phyloP scores from a whole-genome alignment of 495 filamentous ascomycete genomes.

The Aspergillus haitiensis region DNA sequence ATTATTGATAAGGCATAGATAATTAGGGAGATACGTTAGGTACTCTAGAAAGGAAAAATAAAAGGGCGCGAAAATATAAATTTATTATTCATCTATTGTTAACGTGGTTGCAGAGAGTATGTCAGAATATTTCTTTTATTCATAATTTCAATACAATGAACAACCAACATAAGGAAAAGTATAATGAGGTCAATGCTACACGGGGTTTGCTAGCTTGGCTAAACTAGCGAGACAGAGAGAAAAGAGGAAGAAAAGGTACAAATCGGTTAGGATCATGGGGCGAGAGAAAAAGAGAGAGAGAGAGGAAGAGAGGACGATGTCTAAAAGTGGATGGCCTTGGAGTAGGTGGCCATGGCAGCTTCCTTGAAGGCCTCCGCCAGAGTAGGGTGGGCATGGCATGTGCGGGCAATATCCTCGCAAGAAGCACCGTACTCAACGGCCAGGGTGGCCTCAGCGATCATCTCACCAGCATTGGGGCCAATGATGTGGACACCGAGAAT shows the following conservation, averaged over 20 bases:
- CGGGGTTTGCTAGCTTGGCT: conserved; percentile 45
- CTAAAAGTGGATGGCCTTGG: conserved; percentile 96
- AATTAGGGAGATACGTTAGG: no score
- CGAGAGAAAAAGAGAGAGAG: conserved; percentile 23
- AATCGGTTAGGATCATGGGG: conserved; percentile 27
- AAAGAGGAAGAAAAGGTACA: conserved; percentile 34
- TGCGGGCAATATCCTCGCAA: conserved; percentile 91
- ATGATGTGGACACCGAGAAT: conserved; percentile 96
- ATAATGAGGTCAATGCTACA: conserved; percentile 50
- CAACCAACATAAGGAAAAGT: conserved; percentile 33
- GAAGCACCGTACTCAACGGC: conserved; percentile 96
- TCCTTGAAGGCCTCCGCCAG: conserved; percentile 98
- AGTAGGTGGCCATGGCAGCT: conserved; percentile 97
- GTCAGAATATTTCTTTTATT: conserved; percentile 23
- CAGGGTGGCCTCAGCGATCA: conserved; percentile 97
- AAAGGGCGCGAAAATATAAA: no score
- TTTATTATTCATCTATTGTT: no score
- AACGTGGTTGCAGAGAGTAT: not conserved
- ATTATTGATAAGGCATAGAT: no score
- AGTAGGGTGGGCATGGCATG: conserved; percentile 96
- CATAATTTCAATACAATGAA: conserved; percentile 24
- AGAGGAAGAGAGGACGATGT: not conserved
- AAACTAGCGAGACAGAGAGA: conserved; percentile 36
- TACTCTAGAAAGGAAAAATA: no score
- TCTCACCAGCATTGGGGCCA: conserved; percentile 93